Base-by-base conservation (phyloP, 208 protist genomes). In the Leishmania aethiopica region DNA sequence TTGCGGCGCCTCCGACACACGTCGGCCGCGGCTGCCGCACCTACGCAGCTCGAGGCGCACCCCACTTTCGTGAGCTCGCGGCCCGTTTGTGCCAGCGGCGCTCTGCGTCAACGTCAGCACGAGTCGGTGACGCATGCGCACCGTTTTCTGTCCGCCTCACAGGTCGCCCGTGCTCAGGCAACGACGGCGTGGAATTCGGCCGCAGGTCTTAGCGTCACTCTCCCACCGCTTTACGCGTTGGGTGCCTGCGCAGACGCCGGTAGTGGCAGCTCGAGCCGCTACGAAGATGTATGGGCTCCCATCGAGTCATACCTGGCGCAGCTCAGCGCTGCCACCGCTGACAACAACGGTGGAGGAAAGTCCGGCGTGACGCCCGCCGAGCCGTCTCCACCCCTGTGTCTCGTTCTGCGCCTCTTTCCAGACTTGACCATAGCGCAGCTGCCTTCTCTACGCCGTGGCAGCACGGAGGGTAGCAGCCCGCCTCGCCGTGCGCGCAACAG, bases 191-290 rank as follows among this genome's bases (percentile, higher is more conserved):
- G 25, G 5, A 53, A 53, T 59, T 49, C 40, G 35, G 42, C 81
- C 2, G 83, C 84, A 6, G 86, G 86, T n/a, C 59, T 93, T 66
- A 89, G 87, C 69, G 55, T 93, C 60, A 79, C 84, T 19, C 47
- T 93, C 45, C 90, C 90, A 15, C 90, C 90, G 47, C 71, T 91
- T 49, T 90, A 82, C 77, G 82, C 82, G 13, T 93, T 88, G 88
- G 69, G 78, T 7, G 53, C 59, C 28, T 70, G 40, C 32, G 53
- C 45, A 55, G 69, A 15, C 49, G 37, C 1, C 62, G 32, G 62
- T 69, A 6, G 13, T 22, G 32, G 62, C 42, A 45, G 57, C 77
- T 51, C 60, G 70, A 35, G 45, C 70, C 71, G 62, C 64, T 75
- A 82, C 70, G 51, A 49, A n/a, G 70, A 74, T 35, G 5, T 86